Base-by-base conservation (phyloP, 305 asterid species). In the Fraxinus dipetala region DNA sequence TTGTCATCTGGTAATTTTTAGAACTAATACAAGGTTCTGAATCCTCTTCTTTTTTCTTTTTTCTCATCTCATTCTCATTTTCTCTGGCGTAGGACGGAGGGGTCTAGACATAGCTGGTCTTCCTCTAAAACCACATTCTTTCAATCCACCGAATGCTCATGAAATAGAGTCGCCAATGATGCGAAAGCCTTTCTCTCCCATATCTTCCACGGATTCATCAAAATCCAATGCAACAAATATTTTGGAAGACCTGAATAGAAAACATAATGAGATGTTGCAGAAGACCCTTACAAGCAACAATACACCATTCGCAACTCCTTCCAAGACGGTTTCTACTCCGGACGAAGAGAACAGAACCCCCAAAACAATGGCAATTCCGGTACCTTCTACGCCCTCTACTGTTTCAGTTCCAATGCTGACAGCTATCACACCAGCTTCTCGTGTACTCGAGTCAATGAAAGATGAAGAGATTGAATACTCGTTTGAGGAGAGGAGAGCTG, bases 181-280 rank as follows among this genome's bases (percentile, higher is more conserved):
- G 28, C 91, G 99, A 78, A 92, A 83, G 87, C 99, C 99, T 22
- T 96, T 96, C 89, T 96, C 99, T 69, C 99, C 99, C 70, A 89
- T 96, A 83, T 89, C 94, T 82, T 92, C 97, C 59, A 90, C 91
- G 5, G 98, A 93, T 43, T 90, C 95, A 14, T 90, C 97, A 16
- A 90, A 83, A 78, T 86, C 96, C 38, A 91, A 87, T 26, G 91
- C 85, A 36, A 79, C 89, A 51, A 91, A 96, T 81, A 83, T 91
- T 35, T 61, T 90, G 80, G 95, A 92, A 73, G 99, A 92, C 76
- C 78, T 85, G 43, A 90, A 88, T 90, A 85, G 84, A 80, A 95
- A 93, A 61, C 97, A 92, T 7, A 85, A 79, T 32, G 94, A 88
- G n/a, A 81, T 87, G 86, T 11, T 87, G 65, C 96, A 89, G 78